A percentile compares a stretch with the other conserved stretches of the same genome.
Evolutionary conservation across 225 moss, liverwort and hornwort species (phyloP).

Genomic region (Polytrichum commune): DNA sequence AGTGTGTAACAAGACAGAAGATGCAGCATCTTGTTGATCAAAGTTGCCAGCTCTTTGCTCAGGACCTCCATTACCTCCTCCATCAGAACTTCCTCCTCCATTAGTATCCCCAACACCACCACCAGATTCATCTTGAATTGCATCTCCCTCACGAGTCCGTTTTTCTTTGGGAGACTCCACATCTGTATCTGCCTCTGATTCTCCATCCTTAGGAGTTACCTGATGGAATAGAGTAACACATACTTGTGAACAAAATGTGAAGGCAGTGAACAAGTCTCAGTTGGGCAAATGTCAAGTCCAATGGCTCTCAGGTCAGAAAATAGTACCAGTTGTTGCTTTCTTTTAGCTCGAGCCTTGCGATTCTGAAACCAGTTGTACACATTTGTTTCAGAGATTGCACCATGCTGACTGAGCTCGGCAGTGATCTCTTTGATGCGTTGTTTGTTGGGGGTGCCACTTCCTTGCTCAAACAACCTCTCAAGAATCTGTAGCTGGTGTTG

Average conservation of each 20-base stretch:
- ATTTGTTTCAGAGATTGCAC: slow-evolving; percentile 64
- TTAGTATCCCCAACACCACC: slow-evolving; percentile 46
- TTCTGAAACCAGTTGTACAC: slow-evolving; percentile 80
- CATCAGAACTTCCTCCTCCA: slow-evolving; percentile 55
- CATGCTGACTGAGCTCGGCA: slow-evolving; percentile 60
- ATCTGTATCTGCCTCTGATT: slow-evolving; percentile 92
- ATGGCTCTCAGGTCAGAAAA: not conserved
- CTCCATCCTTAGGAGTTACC: slow-evolving; percentile 79
- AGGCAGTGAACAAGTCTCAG: not conserved
- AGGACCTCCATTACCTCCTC: slow-evolving; percentile 38
- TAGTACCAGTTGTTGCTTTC: slow-evolving; percentile 46
- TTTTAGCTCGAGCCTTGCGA: slow-evolving; percentile 65
- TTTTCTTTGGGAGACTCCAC: slow-evolving; percentile 92
- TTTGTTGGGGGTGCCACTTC: slow-evolving; percentile 65
- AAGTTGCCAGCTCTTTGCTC: slow-evolving; percentile 39
- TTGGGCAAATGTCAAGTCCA: not conserved
- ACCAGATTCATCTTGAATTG: slow-evolving; percentile 69
- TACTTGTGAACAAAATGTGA: too few relatives aligned
- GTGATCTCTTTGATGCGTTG: slow-evolving; percentile 66
- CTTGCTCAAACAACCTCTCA: slow-evolving; percentile 61
- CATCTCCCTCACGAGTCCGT: slow-evolving; percentile 76
- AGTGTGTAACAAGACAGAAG: slow-evolving; percentile 44
- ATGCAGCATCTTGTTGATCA: slow-evolving; percentile 48
- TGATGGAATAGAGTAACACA: slow-evolving; percentile 5
- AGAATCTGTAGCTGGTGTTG: slow-evolving; percentile 64